Base-by-base conservation (phyloP, 805 yeast species). In the Torulaspora indica region DNA sequence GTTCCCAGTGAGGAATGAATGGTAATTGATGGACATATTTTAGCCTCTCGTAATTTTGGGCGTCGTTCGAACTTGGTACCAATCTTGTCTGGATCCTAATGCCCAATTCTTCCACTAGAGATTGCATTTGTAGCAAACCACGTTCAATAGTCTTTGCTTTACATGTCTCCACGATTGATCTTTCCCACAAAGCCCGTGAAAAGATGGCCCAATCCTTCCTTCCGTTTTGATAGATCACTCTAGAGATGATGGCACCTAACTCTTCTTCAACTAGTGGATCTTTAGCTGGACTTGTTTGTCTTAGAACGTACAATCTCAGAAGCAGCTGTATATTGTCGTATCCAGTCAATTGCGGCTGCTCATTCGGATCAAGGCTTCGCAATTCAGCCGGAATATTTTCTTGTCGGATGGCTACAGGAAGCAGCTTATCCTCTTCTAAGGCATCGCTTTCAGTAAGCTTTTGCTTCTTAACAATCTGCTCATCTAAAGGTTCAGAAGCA, bases 51-150 rank as follows among this genome's bases (percentile, higher is more conserved):
- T 63, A 60, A 4, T 61, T 58, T 14, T 40, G 32, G 3, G 36
- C 32, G n/a, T 56, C 64, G 23, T 52, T 53, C 0, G 69, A 66
- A 38, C 53, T 56, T n/a, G 74, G 85, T 67, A 71, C 77, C 56
- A 70, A 69, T 53, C 80, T 73, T 7, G 82, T 68, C 42, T 73
- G 71, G 40, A 83, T 78, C 45, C 80, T 76, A 45, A 81, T 74
- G 2, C 91, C 95, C 20, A 88, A 70, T 61, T 90, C 96, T 58
- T 89, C 96, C 22, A 90, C 93, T 34, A 93, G 70, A 3, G 95
- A 82, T 43, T 90, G 91, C 82, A 93, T 81, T 66, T 93, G 98
- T 40, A 93, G 71, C 4, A 90, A 81, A 40, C 98, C 98, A 61
- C 98, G 76, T 67, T 93, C 98, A 18, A 91, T 82, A 1, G 97